Evolutionary conservation across 73 alveolate genomes (phyloP), one percentile per base, ranked within the genome.

Genomic region (Paraurostyla sp.): DNA sequence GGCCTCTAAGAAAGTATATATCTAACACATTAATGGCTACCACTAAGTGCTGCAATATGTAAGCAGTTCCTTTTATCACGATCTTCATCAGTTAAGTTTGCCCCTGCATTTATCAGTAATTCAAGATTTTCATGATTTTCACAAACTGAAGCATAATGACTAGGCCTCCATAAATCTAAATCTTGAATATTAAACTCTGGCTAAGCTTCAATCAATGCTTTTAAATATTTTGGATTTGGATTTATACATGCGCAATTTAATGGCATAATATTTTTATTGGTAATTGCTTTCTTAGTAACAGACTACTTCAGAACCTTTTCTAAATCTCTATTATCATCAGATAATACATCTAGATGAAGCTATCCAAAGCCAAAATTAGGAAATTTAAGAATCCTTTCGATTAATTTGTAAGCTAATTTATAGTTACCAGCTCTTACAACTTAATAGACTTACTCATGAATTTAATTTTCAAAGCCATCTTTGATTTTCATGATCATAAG

Each of bases 61-160:
- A 98, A 87, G 27, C 99, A 98, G 0, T 99, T 97, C 52, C 60
- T 90, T 81, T 97, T 97, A 30, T 75, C 52, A 75, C 76, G 90
- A 85, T 97, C 99, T 65, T 90, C 92, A 68, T 96, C 99, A 68
- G 91, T 93, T 0, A 96, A 76, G 51, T 91, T 91, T 11, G 96
- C 97, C 33, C 99, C 99, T 50, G 91, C 83, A 25, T 92, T 93
- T 9, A 97, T 89, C 42, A 98, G 91, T 46, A 91, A 86, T 87
- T 97, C 83, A 25, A 98, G 71, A 22, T 98, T 96, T 0, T 94
- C 98, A 51, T 93, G 91, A 49, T 93, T 92, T 76, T 91, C 95
- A 49, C 99, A 93, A 63, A 98, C 98, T 20, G 99, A 99, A 22
- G 99, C 99, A 91, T 98, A 98, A 87, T 98, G 99, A 54, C 94